Conservation (phyloP, 176 grass and related monocot species). For the Raddia guianensis region DNA sequence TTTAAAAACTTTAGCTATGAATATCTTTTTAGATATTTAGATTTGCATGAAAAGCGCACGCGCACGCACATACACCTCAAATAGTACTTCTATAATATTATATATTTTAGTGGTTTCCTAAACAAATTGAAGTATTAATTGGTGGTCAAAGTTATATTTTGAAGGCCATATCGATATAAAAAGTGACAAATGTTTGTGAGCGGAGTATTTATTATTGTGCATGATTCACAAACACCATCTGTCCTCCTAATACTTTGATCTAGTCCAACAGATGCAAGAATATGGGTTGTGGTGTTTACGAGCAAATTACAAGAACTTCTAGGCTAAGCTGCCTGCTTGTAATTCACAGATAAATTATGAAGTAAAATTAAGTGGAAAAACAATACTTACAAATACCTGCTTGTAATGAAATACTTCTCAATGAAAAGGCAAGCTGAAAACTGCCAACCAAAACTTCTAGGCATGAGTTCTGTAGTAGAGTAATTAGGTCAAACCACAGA, state of each 20-base stretch:
- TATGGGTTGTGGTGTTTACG: background rate
- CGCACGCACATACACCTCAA: too few relatives aligned
- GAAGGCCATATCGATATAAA: too few relatives aligned
- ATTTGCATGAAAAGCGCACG: too few relatives aligned
- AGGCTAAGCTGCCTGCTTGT: background rate
- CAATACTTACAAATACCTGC: slow-evolving; percentile 54
- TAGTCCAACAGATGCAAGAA: background rate
- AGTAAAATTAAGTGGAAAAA: slow-evolving; percentile 3
- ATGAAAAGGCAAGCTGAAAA: slow-evolving; percentile 95
- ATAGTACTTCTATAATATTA: too few relatives aligned
- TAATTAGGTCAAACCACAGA: slow-evolving; percentile 30
- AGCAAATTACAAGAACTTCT: background rate
- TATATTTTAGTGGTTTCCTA: too few relatives aligned
- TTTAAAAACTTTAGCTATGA: too few relatives aligned
- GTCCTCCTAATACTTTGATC: background rate
- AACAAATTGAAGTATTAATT: too few relatives aligned
- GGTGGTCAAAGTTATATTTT: too few relatives aligned
- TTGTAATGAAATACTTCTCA: slow-evolving; percentile 78
- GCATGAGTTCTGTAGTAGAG: slow-evolving; percentile 59
- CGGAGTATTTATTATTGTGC: background rate
- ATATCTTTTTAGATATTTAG: too few relatives aligned
- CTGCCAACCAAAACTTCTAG: slow-evolving; percentile 76
- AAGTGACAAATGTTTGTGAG: too few relatives aligned
- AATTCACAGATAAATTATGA: background rate
- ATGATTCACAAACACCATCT: background rate